Evolutionary conservation across 257 asterid species (phyloP).

Genomic region (Nemophila menziesii): DNA sequence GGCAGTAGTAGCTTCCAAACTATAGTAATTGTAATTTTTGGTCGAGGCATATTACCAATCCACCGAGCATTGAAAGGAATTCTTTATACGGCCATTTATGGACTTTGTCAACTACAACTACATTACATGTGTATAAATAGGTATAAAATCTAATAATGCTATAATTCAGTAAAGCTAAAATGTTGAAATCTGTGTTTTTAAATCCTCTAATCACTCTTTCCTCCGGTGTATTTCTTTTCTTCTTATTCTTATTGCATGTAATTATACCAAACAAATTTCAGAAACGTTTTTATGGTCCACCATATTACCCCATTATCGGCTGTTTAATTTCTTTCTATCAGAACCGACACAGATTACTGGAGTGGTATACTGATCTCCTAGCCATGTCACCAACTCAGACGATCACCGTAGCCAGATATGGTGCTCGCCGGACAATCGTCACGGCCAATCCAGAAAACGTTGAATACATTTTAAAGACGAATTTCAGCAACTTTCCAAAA

Average conservation of each 20-base stretch:
- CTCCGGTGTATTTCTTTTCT: not conserved
- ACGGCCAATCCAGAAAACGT: slow-evolving; percentile 56
- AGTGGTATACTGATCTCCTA: slow-evolving; percentile 57
- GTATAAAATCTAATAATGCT: no score
- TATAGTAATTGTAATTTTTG: no score
- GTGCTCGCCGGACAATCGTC: slow-evolving; percentile 31
- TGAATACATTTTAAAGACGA: slow-evolving; percentile 55
- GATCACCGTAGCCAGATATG: slow-evolving; percentile 12
- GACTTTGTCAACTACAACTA: no score
- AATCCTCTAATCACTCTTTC: not conserved
- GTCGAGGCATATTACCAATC: no score
- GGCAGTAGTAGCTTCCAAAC: no score
- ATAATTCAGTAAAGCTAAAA: no score
- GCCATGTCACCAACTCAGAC: slow-evolving; percentile 19
- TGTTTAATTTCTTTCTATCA: slow-evolving; percentile 49
- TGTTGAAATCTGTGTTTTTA: not conserved
- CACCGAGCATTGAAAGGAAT: no score
- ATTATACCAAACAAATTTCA: not conserved
- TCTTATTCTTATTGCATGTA: not conserved
- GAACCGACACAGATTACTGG: slow-evolving; percentile 41
- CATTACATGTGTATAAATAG: no score
- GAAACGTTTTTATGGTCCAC: not conserved
- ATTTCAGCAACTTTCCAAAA: slow-evolving; percentile 49
- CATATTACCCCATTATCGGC: slow-evolving; percentile 16
- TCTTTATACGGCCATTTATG: no score